Evolutionary conservation across 228 moss, liverwort and hornwort genomes (phyloP), one percentile per base, ranked within the genome.

Genomic region (Sphagnum magellanicum): DNA sequence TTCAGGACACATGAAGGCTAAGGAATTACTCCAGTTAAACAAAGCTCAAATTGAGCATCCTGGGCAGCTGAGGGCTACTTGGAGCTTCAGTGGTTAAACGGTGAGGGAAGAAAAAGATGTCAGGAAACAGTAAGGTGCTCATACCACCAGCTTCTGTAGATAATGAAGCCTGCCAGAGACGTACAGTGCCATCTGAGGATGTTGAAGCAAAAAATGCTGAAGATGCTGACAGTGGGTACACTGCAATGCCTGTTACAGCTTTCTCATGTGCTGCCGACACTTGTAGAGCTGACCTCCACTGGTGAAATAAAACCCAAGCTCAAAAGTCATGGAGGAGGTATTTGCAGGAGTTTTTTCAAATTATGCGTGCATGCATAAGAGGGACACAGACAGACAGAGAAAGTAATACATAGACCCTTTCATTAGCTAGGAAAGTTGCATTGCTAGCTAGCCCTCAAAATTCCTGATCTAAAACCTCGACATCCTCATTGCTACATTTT

Each of bases 181-280:
- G 87, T 74, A 93, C 93, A 63, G 77, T 85, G 51, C 80, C 81
- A 81, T 98, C 93, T 49, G 97, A 98, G 66, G 97, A 93, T 58
- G 91, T 91, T 48, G 97, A 91, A 48, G 90, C 87, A 75, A 93
- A 71, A 46, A 93, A 73, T 58, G 74, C 79, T 50, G 72, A 68
- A 68, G 63, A 73, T 68, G 87, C 67, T 50, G 88, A 79, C 47
- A 91, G 64, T 69, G 85, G 82, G 63, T 70, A 70, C 48, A 86
- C 81, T 65, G 87, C 81, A 66, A 93, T 83, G 72, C 91, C 89
- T 58, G 97, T 93, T n/a, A 98, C 92, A 16, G 91, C 83, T 79
- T 87, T 93, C 46, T 74, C 85, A 71, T 98, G 93, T 51, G 88
- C 91, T 79, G 79, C 80, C 52, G 77, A 52, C 68, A 87, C 68